Conservation (phyloP, 164 flowering plant species). For the Chloranthus sessilifolius region DNA sequence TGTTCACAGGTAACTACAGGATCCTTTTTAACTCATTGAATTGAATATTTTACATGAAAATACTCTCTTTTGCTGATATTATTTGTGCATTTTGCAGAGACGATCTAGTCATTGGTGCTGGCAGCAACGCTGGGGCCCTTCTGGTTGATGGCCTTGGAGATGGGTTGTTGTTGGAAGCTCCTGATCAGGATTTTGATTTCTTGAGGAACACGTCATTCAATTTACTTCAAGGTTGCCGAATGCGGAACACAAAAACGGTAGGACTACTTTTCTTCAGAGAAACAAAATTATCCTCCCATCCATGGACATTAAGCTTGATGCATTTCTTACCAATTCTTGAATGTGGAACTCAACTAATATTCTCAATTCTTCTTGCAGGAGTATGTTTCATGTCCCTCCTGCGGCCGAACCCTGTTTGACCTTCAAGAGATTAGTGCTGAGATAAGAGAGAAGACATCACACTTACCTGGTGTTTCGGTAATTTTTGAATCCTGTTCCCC, state of each 20-base stretch:
- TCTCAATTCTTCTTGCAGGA: slow-evolving; percentile 47
- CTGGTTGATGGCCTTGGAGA: slow-evolving; percentile 98
- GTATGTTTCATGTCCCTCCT: slow-evolving; percentile 97
- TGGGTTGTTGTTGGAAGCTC: slow-evolving; percentile 81
- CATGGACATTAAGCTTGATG: neutral
- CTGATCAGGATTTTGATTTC: slow-evolving; percentile 84
- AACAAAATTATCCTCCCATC: neutral
- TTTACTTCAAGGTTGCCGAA: slow-evolving; percentile 96
- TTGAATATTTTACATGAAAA: neutral
- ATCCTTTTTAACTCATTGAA: neutral
- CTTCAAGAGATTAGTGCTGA: slow-evolving; percentile 96
- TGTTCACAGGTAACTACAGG: slow-evolving; percentile 52
- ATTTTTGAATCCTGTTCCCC: slow-evolving; percentile 13
- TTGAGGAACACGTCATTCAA: slow-evolving; percentile 90
- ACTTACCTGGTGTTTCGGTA: slow-evolving; percentile 98
- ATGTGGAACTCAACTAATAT: neutral
- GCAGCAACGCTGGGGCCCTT: slow-evolving; percentile 84
- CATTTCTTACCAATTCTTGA: slow-evolving; percentile 2
- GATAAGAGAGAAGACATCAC: slow-evolving; percentile 91
- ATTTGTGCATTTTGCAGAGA: slow-evolving; percentile 64
- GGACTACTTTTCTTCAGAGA: neutral
- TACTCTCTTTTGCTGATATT: neutral
- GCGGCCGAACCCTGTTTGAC: slow-evolving; percentile 94
- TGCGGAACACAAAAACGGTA: slow-evolving; percentile 98
- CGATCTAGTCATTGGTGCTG: slow-evolving; percentile 89